phyloP scores from a whole-genome alignment of 148 eudicot genomes.

The Silene latifolia region DNA sequence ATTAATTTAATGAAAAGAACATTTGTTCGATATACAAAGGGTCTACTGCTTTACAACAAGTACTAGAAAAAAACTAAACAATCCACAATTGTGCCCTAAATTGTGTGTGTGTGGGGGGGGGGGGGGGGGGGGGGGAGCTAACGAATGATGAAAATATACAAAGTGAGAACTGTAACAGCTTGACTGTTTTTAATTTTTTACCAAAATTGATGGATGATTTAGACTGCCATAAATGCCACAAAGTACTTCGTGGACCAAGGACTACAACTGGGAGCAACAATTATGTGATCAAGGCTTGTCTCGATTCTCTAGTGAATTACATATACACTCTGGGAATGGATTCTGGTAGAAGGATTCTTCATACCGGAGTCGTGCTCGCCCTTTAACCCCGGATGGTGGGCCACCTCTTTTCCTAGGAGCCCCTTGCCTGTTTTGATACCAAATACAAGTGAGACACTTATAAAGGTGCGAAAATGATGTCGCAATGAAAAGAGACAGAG shows the following conservation, averaged over 20 bases:
- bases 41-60: too few species aligned
- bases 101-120: too few species aligned
- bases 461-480: neutral
- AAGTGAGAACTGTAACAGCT: neutral
- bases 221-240: too few species aligned
- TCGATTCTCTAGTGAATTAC: constrained; percentile 29
- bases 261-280: neutral
- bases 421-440: constrained; percentile 53
- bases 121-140: too few species aligned
- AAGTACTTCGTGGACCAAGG: neutral
- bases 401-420: constrained; percentile 73
- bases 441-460: neutral
- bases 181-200: neutral
- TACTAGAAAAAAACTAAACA: neutral
- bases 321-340: constrained; percentile 87
- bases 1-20: too few species aligned
- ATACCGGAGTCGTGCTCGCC: constrained; percentile 63
- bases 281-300: neutral
- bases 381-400: constrained; percentile 70
- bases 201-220: neutral
- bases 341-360: constrained; percentile 92
- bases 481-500: neutral
- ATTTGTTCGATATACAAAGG: too few species aligned
- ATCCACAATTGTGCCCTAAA: neutral
- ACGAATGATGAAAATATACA: neutral